Percentiles rank a stretch among this genome's conserved stretches.
Evolutionary conservation across 2,329 filamentous ascomycete genomes (phyloP).

Genomic region (Furcasterigmium sp.): DNA sequence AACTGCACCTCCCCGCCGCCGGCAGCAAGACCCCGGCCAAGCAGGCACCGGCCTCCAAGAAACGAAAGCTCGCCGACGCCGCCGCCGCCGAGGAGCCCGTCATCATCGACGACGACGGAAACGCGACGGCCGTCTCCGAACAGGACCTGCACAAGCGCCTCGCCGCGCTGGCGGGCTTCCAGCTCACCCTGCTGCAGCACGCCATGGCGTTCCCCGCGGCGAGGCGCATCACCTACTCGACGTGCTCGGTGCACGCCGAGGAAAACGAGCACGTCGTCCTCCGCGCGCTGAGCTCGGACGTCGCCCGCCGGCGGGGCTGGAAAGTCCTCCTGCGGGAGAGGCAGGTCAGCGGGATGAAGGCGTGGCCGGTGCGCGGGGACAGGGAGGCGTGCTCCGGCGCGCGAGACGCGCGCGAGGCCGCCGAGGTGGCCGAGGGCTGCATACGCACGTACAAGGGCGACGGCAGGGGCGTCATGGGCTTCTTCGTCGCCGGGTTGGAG

Average conservation of each 20-base stretch:
- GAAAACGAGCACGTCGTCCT: conserved; percentile 88
- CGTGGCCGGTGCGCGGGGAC: conserved; percentile 67
- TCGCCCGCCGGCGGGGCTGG: conserved; percentile 69
- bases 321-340: conserved; percentile 63
- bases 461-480: conserved; percentile 82
- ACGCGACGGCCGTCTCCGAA: conserved; percentile 47
- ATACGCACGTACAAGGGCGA: conserved; percentile 79
- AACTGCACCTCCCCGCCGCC: conserved; percentile 49
- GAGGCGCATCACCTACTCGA: conserved; percentile 79
- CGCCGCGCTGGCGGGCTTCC: conserved; percentile 71
- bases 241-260: conserved; percentile 79
- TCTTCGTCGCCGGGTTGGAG: conserved; percentile 88
- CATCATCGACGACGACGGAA: conserved; percentile 51
- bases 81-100: conserved; percentile 25
- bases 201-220: conserved; percentile 78
- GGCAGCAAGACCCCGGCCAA: conserved; percentile 30
- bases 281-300: conserved; percentile 60
- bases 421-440: conserved; percentile 62
- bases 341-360: conserved; percentile 70
- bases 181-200: conserved; percentile 75
- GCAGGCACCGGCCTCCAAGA: conserved; percentile 22
- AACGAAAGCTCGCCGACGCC: conserved; percentile 39
- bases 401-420: conserved; percentile 54
- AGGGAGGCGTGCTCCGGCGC: conserved; percentile 42
- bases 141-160: conserved; percentile 60